Conservation (phyloP, 2,329 filamentous ascomycete genomes). For the Aspergillus transmontanensis region DNA sequence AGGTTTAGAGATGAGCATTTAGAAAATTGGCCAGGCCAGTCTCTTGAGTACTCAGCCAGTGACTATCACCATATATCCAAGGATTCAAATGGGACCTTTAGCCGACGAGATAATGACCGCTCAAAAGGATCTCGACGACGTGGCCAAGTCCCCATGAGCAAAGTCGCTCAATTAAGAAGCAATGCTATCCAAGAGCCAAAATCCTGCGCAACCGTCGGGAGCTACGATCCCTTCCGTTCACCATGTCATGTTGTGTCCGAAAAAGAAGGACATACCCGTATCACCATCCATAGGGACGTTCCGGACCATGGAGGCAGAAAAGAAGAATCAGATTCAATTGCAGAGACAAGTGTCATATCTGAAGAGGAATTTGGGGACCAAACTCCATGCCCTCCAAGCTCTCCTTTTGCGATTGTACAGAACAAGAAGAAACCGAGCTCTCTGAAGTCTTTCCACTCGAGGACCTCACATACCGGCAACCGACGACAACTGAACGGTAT, state of each 20-base stretch:
- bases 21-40: slow-evolving; percentile 78
- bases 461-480: slow-evolving; percentile 52
- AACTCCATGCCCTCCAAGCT: slow-evolving; percentile 21
- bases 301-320: slow-evolving; percentile 13
- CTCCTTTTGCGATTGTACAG: slow-evolving; percentile 35
- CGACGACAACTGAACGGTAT: slow-evolving; percentile 40
- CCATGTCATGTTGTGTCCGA: slow-evolving; percentile 57
- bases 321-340: slow-evolving; percentile 11
- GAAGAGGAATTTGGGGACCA: slow-evolving; percentile 22
- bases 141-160: slow-evolving; percentile 31
- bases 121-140: slow-evolving; percentile 29
- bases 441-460: slow-evolving; percentile 46
- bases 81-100: not conserved
- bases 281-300: slow-evolving; percentile 65
- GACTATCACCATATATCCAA: slow-evolving; percentile 80
- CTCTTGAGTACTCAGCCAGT: slow-evolving; percentile 81
- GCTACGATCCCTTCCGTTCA: slow-evolving; percentile 83
- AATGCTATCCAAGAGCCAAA: slow-evolving; percentile 53
- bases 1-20: slow-evolving; percentile 82
- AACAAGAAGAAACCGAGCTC: slow-evolving; percentile 38
- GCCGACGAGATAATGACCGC: not conserved
- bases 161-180: slow-evolving; percentile 55
- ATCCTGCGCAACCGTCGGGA: slow-evolving; percentile 54
- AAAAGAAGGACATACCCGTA: slow-evolving; percentile 63
- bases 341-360: slow-evolving; percentile 21